These are phyloP conservation scores for Thraustochytrium striatum DNA, from an alignment of 352 stramenopile species.

Conservation along the genomic window DNA sequence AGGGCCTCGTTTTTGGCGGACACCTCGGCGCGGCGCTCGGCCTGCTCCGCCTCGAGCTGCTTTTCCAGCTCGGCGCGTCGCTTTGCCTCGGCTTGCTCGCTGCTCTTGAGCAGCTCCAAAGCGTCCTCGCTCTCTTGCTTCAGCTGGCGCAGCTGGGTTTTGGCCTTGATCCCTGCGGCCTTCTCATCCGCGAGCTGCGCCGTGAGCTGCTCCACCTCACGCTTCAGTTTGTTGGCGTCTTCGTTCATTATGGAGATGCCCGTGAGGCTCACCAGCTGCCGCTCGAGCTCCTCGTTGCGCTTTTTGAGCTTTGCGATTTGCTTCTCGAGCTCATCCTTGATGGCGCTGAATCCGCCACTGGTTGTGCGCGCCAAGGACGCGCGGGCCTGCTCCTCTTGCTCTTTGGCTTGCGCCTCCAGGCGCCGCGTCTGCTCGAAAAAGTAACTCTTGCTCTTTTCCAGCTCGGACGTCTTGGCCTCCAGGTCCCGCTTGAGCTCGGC, in stretches of 20 bases:
- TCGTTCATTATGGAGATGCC: constrained; percentile 7
- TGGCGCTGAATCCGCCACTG: not conserved
- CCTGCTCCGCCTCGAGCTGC: not conserved
- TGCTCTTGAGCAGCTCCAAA: not conserved
- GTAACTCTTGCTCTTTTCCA: constrained; percentile 21
- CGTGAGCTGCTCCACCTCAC: not conserved
- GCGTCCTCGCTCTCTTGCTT: not conserved
- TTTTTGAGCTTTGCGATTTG: not conserved
- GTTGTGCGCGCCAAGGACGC: not conserved
- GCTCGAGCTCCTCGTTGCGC: constrained; percentile 38
- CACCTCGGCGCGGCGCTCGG: not conserved
- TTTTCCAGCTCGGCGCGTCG: constrained; percentile 13
- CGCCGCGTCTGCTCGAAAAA: constrained; percentile 42
- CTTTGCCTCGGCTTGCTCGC: not conserved
- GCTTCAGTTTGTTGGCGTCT: not conserved
- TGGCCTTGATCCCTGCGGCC: not conserved
- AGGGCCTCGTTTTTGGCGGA: not conserved
- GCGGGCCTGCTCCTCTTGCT: not conserved
- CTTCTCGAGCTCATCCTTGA: not conserved
- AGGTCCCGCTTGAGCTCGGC: not conserved
- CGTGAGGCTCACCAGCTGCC: constrained; percentile 2
- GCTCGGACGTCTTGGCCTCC: not conserved
- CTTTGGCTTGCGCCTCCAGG: constrained; percentile 13
- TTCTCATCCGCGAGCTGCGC: not conserved
- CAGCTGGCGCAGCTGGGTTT: not conserved